Percentiles rank a stretch among this genome's conserved stretches.
phyloP scores from a whole-genome alignment of 805 yeast species.

The Blastobotrys peoriensis region DNA sequence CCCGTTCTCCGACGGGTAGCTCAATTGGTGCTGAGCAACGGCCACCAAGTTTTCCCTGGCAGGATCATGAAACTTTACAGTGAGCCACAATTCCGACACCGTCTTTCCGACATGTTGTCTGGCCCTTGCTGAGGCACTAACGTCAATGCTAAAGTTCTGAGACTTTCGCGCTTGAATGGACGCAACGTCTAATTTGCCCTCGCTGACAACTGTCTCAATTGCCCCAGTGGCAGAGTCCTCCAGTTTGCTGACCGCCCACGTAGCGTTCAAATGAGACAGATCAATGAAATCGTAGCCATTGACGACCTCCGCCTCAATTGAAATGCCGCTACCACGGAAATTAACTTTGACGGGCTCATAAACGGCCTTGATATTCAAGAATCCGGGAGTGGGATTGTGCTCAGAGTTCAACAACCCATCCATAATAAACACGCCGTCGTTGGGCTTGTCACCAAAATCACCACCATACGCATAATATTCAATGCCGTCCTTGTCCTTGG shows the following conservation, averaged over 20 bases:
- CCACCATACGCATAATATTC: slow-evolving; percentile 33
- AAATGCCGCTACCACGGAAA: neutral
- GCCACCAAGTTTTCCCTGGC: too few relatives aligned
- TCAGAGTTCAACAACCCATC: slow-evolving; percentile 32
- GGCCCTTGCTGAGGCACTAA: too few relatives aligned
- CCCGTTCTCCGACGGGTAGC: too few relatives aligned
- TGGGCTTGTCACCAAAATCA: slow-evolving; percentile 33
- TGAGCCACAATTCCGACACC: too few relatives aligned
- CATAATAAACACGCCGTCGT: slow-evolving; percentile 35
- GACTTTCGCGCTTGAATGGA: neutral
- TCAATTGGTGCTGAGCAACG: too few relatives aligned
- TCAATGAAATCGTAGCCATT: neutral
- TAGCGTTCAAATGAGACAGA: neutral
- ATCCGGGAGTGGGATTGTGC: slow-evolving; percentile 34
- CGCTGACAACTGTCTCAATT: neutral
- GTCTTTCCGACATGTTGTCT: too few relatives aligned
- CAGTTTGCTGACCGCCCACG: neutral
- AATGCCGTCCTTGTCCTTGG: slow-evolving; percentile 10
- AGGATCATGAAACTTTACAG: too few relatives aligned
- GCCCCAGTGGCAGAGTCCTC: neutral
- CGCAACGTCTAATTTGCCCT: neutral
- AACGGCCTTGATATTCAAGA: slow-evolving; percentile 31
- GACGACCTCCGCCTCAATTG: neutral
- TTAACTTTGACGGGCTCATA: slow-evolving; percentile 27
- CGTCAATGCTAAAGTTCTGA: slow-evolving; percentile 6